Percentiles rank a stretch among this genome's conserved stretches.
These are phyloP conservation scores for Russula emetica DNA, from an alignment of 768 basidiomycete genomes.

Conservation along the genomic window DNA sequence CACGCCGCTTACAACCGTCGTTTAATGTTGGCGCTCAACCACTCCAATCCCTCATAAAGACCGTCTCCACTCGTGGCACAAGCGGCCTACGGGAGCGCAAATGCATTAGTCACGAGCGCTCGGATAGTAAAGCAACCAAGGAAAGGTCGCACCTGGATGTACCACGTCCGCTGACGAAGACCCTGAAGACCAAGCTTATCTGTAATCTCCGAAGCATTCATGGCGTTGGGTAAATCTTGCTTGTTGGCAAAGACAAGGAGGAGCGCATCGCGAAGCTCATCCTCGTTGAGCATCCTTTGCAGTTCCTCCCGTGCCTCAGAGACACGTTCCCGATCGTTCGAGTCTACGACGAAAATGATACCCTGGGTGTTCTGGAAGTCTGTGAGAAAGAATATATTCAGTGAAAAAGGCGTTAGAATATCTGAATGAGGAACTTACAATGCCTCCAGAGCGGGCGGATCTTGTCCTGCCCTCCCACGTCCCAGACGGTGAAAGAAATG, in stretches of 20 bases:
- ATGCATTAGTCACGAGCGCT: conserved; percentile 20
- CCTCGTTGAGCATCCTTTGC: conserved; percentile 99
- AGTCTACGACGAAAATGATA: conserved; percentile 99
- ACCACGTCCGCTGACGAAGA: conserved; percentile 96
- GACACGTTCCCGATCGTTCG: conserved; percentile 99
- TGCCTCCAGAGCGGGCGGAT: conserved; percentile 99
- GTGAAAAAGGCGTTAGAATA: conserved; percentile 24
- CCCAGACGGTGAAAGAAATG: conserved; percentile 99
- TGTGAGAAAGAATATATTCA: conserved; percentile 35
- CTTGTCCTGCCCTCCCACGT: conserved; percentile 99
- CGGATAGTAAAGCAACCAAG: not conserved
- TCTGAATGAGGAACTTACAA: conserved; percentile 59
- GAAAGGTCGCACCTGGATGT: conserved; percentile 70
- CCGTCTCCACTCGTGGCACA: conserved; percentile 99
- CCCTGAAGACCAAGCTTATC: conserved; percentile 99
- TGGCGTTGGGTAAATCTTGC: conserved; percentile 99
- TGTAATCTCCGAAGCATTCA: conserved; percentile 99
- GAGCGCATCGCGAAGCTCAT: conserved; percentile 97
- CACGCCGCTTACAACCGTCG: conserved; percentile 57
- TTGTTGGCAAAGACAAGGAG: conserved; percentile 99
- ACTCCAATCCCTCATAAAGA: conserved; percentile 97
- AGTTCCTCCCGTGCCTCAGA: conserved; percentile 98
- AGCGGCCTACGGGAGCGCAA: conserved; percentile 60
- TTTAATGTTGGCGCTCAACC: conserved; percentile 90
- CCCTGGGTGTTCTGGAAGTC: conserved; percentile 99